Conservation (phyloP, 495 filamentous ascomycete species). For the Beverwykella pulmonaria region DNA sequence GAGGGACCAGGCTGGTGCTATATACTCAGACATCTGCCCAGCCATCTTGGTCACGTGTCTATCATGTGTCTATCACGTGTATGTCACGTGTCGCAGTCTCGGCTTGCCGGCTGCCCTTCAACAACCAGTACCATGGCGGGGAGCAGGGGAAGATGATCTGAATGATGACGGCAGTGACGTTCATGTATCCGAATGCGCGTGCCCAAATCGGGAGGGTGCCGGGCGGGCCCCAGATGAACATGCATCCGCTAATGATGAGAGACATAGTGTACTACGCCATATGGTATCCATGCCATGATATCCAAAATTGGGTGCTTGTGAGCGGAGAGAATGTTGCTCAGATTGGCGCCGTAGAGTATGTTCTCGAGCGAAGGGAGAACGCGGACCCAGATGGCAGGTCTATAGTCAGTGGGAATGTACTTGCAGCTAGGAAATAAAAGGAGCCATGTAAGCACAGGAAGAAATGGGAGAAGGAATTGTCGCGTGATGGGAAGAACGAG, state of each 20-base stretch:
- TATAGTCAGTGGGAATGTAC: constrained; percentile 79
- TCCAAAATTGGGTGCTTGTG: constrained; percentile 81
- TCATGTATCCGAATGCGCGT: constrained; percentile 87
- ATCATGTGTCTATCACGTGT: too few relatives aligned
- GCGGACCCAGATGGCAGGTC: constrained; percentile 90
- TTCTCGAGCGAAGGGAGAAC: constrained; percentile 93
- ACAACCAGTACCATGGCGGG: constrained; percentile 91
- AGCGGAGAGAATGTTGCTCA: constrained; percentile 91
- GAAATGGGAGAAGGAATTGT: constrained; percentile 87
- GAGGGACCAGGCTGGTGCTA: too few relatives aligned
- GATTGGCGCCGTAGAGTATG: constrained; percentile 92
- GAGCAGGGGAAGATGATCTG: constrained; percentile 91
- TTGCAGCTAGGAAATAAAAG: constrained; percentile 87
- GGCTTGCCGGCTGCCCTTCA: too few relatives aligned
- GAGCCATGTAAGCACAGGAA: constrained; percentile 81
- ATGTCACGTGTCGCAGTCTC: too few relatives aligned
- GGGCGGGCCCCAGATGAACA: constrained; percentile 87
- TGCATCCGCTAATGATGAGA: constrained; percentile 71
- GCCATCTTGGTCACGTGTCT: too few relatives aligned
- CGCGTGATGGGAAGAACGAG: constrained; percentile 82
- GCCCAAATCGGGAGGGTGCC: constrained; percentile 87
- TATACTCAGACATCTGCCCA: too few relatives aligned
- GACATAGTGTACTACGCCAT: constrained; percentile 87
- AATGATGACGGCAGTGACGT: constrained; percentile 78
- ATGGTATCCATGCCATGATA: constrained; percentile 89